phyloP scores from a whole-genome alignment of 768 basidiomycete genomes.

The Mycena alexandri region DNA sequence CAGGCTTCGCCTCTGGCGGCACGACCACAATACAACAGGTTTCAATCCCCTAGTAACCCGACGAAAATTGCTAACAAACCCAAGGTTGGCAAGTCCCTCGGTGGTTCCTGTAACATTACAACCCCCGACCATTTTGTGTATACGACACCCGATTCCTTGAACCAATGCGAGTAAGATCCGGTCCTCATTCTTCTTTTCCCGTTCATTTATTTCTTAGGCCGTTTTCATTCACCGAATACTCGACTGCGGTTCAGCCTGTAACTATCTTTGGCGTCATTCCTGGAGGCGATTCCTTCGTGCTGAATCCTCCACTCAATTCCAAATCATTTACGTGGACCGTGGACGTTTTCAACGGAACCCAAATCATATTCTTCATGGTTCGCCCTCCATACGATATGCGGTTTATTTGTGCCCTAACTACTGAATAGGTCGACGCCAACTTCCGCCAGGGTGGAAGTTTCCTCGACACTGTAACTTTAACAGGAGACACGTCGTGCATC shows the following conservation, averaged over 20 bases:
- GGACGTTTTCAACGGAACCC: constrained; percentile 69
- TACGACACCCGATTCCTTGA: neutral
- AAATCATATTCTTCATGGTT: constrained; percentile 67
- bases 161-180: constrained; percentile 27
- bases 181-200: constrained; percentile 47
- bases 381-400: constrained; percentile 50
- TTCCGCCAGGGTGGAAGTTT: constrained; percentile 12
- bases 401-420: neutral
- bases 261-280: constrained; percentile 73
- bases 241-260: constrained; percentile 63
- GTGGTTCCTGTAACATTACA: constrained; percentile 65
- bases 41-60: no score
- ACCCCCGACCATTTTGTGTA: constrained; percentile 50
- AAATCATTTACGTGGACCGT: constrained; percentile 66
- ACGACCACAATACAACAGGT: constrained; percentile 51
- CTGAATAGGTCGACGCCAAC: constrained; percentile 20
- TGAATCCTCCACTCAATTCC: constrained; percentile 54
- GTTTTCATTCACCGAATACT: constrained; percentile 45
- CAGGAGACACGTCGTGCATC: constrained; percentile 39
- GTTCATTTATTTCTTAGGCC: constrained; percentile 46
- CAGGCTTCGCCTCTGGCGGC: constrained; percentile 78
- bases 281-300: constrained; percentile 63
- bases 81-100: constrained; percentile 60
- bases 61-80: constrained; percentile 36
- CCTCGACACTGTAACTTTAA: constrained; percentile 14